Evolutionary conservation across 306 rosid species (phyloP), one percentile per base, ranked within the genome.

Genomic region (Vigna unguiculata): DNA sequence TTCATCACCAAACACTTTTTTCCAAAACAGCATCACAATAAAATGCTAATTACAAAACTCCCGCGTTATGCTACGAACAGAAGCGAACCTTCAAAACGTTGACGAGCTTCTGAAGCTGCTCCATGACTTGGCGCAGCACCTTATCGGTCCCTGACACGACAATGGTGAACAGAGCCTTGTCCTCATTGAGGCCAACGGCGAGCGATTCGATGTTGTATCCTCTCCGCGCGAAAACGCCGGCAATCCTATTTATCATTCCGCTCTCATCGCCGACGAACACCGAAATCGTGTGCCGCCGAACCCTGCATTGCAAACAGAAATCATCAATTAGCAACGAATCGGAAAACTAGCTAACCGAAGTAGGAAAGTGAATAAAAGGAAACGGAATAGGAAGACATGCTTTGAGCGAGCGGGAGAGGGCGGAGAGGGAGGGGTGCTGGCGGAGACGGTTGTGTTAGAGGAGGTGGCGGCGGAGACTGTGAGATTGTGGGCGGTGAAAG

Each of bases 181-280:
- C 97, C 61, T 77, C 83, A 46, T 90, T 92, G 11, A 92, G 89
- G 21, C 97, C 96, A 87, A 92, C 97, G 1, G 97, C 97, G 4
- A 92, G 82, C 2, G 97, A 92, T 73, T 90, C 97, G 21, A 92
- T 90, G 85, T 92, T 92, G 59, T 84, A 92, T 9, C 97, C 97
- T 75, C 96, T 84, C 51, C 97, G 68, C 0, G 97, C 96, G 30
- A 92, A 92, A 7, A 92, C 97, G 22, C 96, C 96, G 1, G 96
- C 87, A 43, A 92, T 92, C 73, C 96, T 83, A 52, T 92, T 90
- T 28, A 90, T 92, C 97, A 92, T 90, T 75, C 97, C 97, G 55
- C 93, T 90, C 81, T 92, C 97, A 48, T 92, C 97, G 0, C 96
- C 96, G 28, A 92, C 97, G 72, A 92, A 92, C 58, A 92, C 97